These are phyloP conservation scores for Candida ipomoeae DNA, from an alignment of 805 yeast species.

Conservation along the genomic window DNA sequence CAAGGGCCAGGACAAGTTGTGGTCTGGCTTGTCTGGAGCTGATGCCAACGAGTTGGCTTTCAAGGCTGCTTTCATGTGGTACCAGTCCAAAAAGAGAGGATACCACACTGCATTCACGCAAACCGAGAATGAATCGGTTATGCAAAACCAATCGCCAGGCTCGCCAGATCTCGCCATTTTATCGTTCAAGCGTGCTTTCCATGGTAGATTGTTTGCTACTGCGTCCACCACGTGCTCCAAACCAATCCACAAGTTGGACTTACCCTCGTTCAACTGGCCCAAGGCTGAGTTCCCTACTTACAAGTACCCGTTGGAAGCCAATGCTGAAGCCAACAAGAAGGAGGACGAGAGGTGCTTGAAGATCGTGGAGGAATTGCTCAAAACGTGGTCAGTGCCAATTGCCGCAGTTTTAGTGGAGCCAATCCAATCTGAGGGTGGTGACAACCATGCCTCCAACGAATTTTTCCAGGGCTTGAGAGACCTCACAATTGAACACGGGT, in stretches of 20 bases:
- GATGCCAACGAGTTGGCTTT: constrained; percentile 87
- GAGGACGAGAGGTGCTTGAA: constrained; percentile 82
- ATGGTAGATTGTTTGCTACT: constrained; percentile 90
- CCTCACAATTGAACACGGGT: constrained; percentile 64
- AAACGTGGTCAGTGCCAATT: constrained; percentile 67
- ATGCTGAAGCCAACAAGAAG: constrained; percentile 56
- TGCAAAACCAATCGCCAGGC: constrained; percentile 84
- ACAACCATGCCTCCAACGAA: constrained; percentile 72
- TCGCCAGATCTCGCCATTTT: constrained; percentile 81
- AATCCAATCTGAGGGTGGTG: constrained; percentile 89
- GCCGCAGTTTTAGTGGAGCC: constrained; percentile 92
- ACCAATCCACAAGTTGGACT: constrained; percentile 88
- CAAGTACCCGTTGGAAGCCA: constrained; percentile 74
- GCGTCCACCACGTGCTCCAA: constrained; percentile 89
- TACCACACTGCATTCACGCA: constrained; percentile 52
- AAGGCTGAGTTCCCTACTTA: constrained; percentile 87
- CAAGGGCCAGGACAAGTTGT: constrained; percentile 65
- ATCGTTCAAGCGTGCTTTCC: constrained; percentile 87
- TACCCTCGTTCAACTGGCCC: constrained; percentile 97
- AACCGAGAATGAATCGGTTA: constrained; percentile 68
- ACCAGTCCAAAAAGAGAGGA: constrained; percentile 67
- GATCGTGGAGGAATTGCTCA: constrained; percentile 67
- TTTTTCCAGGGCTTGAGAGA: constrained; percentile 84
- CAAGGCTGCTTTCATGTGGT: constrained; percentile 84
- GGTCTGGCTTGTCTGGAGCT: constrained; percentile 82